Evolutionary conservation across 208 protist genomes (phyloP), one percentile per base, ranked within the genome.

Genomic region (Phytomonas sp.): DNA sequence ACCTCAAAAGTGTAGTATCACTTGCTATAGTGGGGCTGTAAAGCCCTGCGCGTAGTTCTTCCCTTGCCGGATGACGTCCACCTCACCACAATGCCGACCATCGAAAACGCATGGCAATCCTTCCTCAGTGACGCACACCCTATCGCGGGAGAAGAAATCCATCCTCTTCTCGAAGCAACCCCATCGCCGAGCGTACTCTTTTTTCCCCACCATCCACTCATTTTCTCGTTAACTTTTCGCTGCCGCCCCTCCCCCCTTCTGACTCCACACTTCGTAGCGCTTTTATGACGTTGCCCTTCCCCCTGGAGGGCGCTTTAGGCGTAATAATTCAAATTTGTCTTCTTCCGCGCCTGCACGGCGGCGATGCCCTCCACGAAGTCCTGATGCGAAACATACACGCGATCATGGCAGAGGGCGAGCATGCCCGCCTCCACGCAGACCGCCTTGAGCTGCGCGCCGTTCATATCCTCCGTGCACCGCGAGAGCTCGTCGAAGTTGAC

Each of bases 401-500:
- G 85, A 67, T 97, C 95, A 71, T 92, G 85, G 87, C 99, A 85
- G 65, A 99, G 87, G 5, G 99, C 99, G 67, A 99, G 86, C 99
- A 99, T 99, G 60, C 99, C 99, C 23, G 99, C 94, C 87, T 99
- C 99, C 31, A 99, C 98, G 88, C 98, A 99, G 43, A 99, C 98
- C 20, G 99, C 99, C 88, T 99, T 99, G 26, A 99, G 89, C 88
- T 99, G 98, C 29, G 99, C 99, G 43, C 99, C 99, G 84, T 99
- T 99, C 91, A 99, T 99, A 85, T 99, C 99, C 33, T 99, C 98
- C 20, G 97, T 99, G 76, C 95, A 97, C 37, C 97, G 89, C 2
- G 99, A 97, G 4, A 99, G 86, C 89, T 99, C 99, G 73, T 99
- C 93, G 77, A 99, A 99, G 83, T 99, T 99, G 3, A 99, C 98